Conservation (phyloP, 805 yeast species). For the Lipomyces orientalis region DNA sequence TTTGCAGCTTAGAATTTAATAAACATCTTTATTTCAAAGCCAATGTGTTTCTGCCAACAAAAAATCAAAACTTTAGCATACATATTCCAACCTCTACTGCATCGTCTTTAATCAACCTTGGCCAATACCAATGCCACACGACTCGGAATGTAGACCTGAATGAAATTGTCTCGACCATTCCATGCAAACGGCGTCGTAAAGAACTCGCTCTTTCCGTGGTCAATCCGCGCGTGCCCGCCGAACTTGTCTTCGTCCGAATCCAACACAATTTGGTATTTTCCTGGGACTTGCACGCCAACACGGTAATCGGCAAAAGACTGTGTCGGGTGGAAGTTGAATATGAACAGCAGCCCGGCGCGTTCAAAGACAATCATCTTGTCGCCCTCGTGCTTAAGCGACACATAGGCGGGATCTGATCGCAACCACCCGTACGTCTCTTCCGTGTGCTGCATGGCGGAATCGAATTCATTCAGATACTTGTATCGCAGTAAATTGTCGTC, state of each 20-base stretch:
- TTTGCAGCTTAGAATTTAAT: too few relatives aligned
- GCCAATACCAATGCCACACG: conserved; percentile 73
- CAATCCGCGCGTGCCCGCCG: conserved; percentile 79
- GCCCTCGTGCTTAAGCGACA: conserved; percentile 83
- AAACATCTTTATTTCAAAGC: neutral
- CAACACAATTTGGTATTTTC: conserved; percentile 74
- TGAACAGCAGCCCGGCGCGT: conserved; percentile 80
- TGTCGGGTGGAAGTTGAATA: conserved; percentile 89
- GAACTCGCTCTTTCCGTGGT: conserved; percentile 53
- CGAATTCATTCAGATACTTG: conserved; percentile 79
- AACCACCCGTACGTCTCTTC: conserved; percentile 78
- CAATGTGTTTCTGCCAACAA: neutral
- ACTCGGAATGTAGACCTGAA: conserved; percentile 81
- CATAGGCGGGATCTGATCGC: conserved; percentile 74
- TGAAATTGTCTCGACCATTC: conserved; percentile 77
- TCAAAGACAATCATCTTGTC: conserved; percentile 92
- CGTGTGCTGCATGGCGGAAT: conserved; percentile 77
- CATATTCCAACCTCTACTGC: neutral
- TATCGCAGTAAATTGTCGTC: conserved; percentile 82
- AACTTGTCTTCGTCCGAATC: conserved; percentile 71
- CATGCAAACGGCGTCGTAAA: conserved; percentile 77
- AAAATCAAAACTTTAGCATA: neutral
- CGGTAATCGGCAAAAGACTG: conserved; percentile 84
- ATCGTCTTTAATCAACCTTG: conserved; percentile 3
- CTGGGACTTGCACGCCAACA: conserved; percentile 84